These are phyloP conservation scores for Cladosporium velox DNA, from an alignment of 2,329 filamentous ascomycete genomes.

Conservation along the genomic window DNA sequence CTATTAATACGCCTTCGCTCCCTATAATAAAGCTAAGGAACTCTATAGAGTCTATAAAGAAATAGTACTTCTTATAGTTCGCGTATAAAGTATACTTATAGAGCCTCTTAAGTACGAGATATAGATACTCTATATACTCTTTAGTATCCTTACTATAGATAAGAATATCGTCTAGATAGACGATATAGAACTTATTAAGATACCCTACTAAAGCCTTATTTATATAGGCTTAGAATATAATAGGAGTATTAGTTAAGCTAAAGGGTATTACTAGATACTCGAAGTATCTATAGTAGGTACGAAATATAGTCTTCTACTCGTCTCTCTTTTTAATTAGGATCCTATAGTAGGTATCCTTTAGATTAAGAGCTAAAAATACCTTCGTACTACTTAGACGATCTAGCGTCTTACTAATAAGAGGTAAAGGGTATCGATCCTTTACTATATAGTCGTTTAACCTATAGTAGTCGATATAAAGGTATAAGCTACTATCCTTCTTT, in stretches of 20 bases:
- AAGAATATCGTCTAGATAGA: slow-evolving; percentile 32
- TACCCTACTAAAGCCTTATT: too few species aligned
- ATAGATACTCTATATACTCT: slow-evolving; percentile 12
- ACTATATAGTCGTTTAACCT: neutral
- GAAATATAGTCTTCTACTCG: slow-evolving; percentile 30
- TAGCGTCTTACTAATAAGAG: neutral
- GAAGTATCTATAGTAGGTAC: slow-evolving; percentile 36
- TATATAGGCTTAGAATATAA: too few species aligned
- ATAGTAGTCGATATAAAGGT: neutral
- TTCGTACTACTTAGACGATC: neutral
- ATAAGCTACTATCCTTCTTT: neutral
- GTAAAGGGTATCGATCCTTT: slow-evolving; percentile 12
- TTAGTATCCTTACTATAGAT: slow-evolving; percentile 25
- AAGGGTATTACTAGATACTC: too few species aligned
- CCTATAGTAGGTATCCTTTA: neutral
- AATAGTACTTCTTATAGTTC: slow-evolving; percentile 32
- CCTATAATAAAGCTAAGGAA: slow-evolving; percentile 37
- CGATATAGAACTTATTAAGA: too few species aligned
- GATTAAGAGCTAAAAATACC: neutral
- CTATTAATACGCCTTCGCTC: slow-evolving; percentile 31
- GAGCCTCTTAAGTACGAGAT: neutral
- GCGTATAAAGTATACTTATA: neutral
- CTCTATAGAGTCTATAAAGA: slow-evolving; percentile 33
- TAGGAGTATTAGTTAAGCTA: too few species aligned
- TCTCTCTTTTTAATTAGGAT: neutral